A percentile compares a stretch with the other conserved stretches of the same genome.
Conservation (phyloP, 768 basidiomycete genomes). For the Mycena rebaudengoi region DNA sequence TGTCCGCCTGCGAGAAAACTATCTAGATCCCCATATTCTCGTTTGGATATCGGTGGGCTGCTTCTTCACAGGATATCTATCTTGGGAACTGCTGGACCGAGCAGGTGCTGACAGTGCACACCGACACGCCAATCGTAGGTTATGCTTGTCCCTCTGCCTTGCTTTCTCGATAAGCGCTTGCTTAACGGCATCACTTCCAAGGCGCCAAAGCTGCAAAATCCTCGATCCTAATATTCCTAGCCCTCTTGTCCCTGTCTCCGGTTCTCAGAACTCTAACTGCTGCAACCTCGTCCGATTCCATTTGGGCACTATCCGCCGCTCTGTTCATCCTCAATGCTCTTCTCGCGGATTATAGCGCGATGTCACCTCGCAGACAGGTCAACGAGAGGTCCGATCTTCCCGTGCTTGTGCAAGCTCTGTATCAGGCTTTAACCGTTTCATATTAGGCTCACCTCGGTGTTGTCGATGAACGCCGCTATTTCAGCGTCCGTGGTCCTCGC, state of each 20-base stretch:
- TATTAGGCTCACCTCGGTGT: slow-evolving; percentile 77
- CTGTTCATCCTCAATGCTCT: slow-evolving; percentile 85
- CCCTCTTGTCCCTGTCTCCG: slow-evolving; percentile 90
- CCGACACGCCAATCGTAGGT: slow-evolving; percentile 44
- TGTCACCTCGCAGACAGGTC: slow-evolving; percentile 47
- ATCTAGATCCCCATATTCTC: slow-evolving; percentile 73
- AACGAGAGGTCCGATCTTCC: slow-evolving; percentile 64
- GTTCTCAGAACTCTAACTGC: slow-evolving; percentile 92
- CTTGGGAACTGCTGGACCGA: slow-evolving; percentile 66
- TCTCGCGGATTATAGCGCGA: slow-evolving; percentile 81
- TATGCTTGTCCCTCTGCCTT: too few relatives aligned
- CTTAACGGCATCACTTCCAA: slow-evolving; percentile 38
- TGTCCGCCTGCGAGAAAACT: slow-evolving; percentile 68
- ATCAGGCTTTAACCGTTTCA: slow-evolving; percentile 33
- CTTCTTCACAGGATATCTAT: slow-evolving; percentile 67
- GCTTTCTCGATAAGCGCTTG: background rate
- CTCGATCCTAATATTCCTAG: slow-evolving; percentile 86
- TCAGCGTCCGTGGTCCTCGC: slow-evolving; percentile 94
- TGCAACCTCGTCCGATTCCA: slow-evolving; percentile 95
- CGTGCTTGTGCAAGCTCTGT: slow-evolving; percentile 30
- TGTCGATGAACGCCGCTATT: slow-evolving; percentile 92
- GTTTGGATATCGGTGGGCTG: slow-evolving; percentile 69
- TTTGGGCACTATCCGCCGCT: slow-evolving; percentile 92
- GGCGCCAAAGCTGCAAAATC: slow-evolving; percentile 81
- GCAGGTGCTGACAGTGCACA: slow-evolving; percentile 31